Conservation (phyloP, 176 grass and related monocot species). For the Juncus effusus region DNA sequence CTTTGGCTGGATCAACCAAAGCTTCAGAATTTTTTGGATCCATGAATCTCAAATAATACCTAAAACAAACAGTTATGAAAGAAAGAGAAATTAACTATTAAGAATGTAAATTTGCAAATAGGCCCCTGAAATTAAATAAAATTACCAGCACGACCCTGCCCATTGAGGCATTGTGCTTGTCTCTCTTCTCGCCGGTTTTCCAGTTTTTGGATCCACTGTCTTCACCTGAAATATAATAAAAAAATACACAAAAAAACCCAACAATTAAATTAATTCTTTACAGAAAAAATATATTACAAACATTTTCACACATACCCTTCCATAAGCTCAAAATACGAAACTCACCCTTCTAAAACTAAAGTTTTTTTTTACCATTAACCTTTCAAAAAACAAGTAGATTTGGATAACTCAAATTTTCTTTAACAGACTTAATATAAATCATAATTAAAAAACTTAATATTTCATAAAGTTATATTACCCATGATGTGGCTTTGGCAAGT, state of each 20-base stretch:
- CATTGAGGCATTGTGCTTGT: slow-evolving; percentile 99
- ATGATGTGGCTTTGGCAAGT: slow-evolving; percentile 80
- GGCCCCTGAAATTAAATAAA: slow-evolving; percentile 19
- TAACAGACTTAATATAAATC: no score
- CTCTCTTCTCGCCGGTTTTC: slow-evolving; percentile 76
- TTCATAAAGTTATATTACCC: slow-evolving; percentile 47
- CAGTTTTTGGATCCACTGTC: slow-evolving; percentile 51
- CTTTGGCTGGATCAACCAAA: slow-evolving; percentile 89
- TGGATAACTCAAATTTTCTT: no score
- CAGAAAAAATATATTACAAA: no score
- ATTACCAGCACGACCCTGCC: slow-evolving; percentile 98
- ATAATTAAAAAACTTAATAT: no score
- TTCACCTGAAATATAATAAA: slow-evolving; percentile 48
- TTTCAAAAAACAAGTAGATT: no score
- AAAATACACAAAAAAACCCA: slow-evolving; percentile 6
- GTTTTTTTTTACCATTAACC: no score
- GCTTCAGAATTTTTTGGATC: slow-evolving; percentile 78
- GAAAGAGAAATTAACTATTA: no score
- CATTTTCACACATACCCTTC: no score
- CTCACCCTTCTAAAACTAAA: no score
- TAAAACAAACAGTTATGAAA: slow-evolving; percentile 32
- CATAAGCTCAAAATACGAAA: no score
- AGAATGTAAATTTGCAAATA: background rate
- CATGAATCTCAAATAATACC: slow-evolving; percentile 99
- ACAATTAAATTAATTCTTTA: no score